Evolutionary conservation across 495 filamentous ascomycete species (phyloP), one percentile per base, ranked within the genome.

Genomic region (Thermochaetoides thermophila): DNA sequence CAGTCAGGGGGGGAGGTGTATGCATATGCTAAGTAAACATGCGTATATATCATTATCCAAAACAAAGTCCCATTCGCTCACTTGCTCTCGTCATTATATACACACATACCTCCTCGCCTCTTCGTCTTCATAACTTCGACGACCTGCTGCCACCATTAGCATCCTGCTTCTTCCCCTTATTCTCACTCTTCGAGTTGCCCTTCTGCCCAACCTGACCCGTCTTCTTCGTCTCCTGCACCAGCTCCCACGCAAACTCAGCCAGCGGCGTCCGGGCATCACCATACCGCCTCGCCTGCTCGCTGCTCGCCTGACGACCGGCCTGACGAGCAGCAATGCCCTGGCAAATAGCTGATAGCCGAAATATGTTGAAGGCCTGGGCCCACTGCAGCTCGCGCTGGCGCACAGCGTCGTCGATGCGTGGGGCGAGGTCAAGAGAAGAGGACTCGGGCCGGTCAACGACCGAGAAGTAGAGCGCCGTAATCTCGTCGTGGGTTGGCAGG

Each of bases 251-350:
- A 32, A 76, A 65, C 51, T 78, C 61, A 4, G 75, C 84, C 59
- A 85, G 71, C 25, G 71, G 70, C 27, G 57, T 65, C 45, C 78
- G 71, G 47, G 68, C 61, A 24, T 59, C 59, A 7, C 57, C 83
- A 55, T 93, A 83, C 25, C 76, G 69, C 31, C 58, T 64, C 12
- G 89, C 89, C 40, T 79, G 67, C 32, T 69, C 77, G 55, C 83
- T 91, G 54, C 85, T 95, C 8, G 89, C 89, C 69, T 97, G 89
- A 23, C 89, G 61, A 24, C 68, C 57, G 26, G 89, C 89, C 43
- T 73, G 75, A 34, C 89, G 64, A 27, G 87, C 87, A 21, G 83
- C 82, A 49, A 97, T 93, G 1, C 89, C 87, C 59, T 97, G 89
- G 63, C 83, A 83, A 49, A 97, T 91, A 22, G 87, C 77, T 9